Conservation (phyloP, 495 filamentous ascomycete species). For the Rhizodiscina lignyota region DNA sequence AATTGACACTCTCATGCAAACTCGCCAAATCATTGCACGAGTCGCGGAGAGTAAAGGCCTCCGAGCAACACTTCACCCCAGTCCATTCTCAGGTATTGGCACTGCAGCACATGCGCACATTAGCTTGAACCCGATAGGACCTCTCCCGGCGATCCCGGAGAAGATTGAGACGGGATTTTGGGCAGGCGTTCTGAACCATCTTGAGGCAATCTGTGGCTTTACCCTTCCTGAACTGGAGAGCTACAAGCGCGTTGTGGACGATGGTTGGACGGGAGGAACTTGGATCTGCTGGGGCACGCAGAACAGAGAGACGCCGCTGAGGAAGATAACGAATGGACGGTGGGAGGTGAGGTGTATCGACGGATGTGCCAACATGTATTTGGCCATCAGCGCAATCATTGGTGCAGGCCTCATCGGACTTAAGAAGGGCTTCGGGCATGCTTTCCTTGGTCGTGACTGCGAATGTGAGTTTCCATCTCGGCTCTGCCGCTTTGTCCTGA, state of each 20-base stretch:
- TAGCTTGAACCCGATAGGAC: constrained; percentile 29
- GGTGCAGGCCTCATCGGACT: constrained; percentile 38
- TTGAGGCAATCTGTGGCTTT: constrained; percentile 50
- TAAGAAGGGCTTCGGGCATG: constrained; percentile 12
- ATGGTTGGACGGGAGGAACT: constrained; percentile 57
- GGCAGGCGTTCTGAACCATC: constrained; percentile 45
- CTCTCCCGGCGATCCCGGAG: too few species aligned
- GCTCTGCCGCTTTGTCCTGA: background rate
- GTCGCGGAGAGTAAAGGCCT: constrained; percentile 41
- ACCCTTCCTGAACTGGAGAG: constrained; percentile 38
- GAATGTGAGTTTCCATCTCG: background rate
- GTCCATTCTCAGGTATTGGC: constrained; percentile 45
- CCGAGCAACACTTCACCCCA: constrained; percentile 64
- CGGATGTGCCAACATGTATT: constrained; percentile 57
- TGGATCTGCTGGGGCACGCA: constrained; percentile 65
- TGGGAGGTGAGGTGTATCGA: constrained; percentile 60
- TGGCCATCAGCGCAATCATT: constrained; percentile 49
- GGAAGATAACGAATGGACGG: constrained; percentile 40
- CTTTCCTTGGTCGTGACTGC: constrained; percentile 19
- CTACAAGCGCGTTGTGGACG: constrained; percentile 47
- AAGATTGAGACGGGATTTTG: constrained; percentile 27
- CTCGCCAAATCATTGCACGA: constrained; percentile 48
- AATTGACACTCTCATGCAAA: constrained; percentile 55
- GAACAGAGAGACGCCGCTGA: constrained; percentile 53
- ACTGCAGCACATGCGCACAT: constrained; percentile 56